phyloP scores from a whole-genome alignment of 139 green algal species.

The Chlorella sp. region DNA sequence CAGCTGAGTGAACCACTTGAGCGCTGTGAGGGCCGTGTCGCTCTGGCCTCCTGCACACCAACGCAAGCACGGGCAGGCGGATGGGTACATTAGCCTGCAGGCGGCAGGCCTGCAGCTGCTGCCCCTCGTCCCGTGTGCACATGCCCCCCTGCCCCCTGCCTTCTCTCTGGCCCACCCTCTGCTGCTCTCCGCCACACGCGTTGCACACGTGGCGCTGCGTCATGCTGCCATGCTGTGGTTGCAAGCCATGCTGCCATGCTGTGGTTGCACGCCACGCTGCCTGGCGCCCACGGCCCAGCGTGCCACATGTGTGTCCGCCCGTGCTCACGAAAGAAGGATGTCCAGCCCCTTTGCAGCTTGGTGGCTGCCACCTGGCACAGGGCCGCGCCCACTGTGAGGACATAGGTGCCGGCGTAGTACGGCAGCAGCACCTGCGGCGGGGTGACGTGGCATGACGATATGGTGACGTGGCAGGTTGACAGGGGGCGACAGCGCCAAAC shows the following conservation, averaged over 20 bases:
- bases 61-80: neutral
- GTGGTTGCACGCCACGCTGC: neutral
- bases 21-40: neutral
- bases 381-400: neutral
- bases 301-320: too few species aligned
- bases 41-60: neutral
- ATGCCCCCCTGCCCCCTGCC: neutral
- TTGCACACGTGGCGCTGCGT: neutral
- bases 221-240: neutral
- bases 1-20: constrained; percentile 17
- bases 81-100: neutral
- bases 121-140: too few species aligned
- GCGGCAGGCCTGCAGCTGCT: too few species aligned
- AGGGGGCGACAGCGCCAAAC: neutral
- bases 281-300: too few species aligned
- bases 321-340: neutral
- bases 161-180: neutral
- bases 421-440: constrained; percentile 13
- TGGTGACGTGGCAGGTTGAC: neutral
- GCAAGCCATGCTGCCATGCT: neutral
- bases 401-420: neutral
- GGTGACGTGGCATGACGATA: neutral
- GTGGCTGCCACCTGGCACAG: constrained; percentile 29
- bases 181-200: too few species aligned
- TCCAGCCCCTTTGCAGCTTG: constrained; percentile 8